phyloP scores from a whole-genome alignment of 768 basidiomycete genomes.

The Lactarius trivialis region DNA sequence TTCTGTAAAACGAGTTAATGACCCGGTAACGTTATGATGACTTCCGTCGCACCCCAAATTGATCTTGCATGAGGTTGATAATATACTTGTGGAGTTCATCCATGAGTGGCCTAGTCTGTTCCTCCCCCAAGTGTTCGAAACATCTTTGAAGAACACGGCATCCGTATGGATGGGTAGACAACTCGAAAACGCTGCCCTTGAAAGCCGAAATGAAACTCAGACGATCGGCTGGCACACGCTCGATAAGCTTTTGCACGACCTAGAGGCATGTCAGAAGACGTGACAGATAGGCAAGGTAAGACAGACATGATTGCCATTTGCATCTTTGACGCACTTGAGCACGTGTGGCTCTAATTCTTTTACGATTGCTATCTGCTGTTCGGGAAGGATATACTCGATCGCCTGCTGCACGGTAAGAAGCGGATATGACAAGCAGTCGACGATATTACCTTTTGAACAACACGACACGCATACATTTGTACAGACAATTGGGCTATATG shows the following conservation, averaged over 20 bases:
- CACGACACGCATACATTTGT: conserved; percentile 95
- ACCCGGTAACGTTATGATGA: neutral
- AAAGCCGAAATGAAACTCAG: conserved; percentile 71
- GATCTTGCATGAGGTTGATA: conserved; percentile 75
- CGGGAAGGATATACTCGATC: conserved; percentile 70
- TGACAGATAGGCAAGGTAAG: neutral
- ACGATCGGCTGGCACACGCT: conserved; percentile 69
- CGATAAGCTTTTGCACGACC: conserved; percentile 87
- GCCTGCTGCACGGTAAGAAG: conserved; percentile 44
- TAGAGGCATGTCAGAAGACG: conserved; percentile 27
- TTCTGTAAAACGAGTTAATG: conserved; percentile 45
- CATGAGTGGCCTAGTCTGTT: conserved; percentile 61
- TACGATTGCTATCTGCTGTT: conserved; percentile 72
- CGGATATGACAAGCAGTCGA: conserved; percentile 9
- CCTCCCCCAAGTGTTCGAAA: conserved; percentile 74
- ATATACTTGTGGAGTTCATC: conserved; percentile 76
- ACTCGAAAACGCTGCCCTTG: conserved; percentile 67
- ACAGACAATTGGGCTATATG: conserved; percentile 70
- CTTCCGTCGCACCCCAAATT: conserved; percentile 68
- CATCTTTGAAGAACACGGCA: conserved; percentile 93
- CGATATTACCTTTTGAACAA: conserved; percentile 75
- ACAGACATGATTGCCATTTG: conserved; percentile 90
- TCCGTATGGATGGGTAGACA: conserved; percentile 86
- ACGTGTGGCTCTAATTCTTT: conserved; percentile 75
- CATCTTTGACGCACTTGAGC: conserved; percentile 80